These are phyloP conservation scores for Petrea volubilis DNA, from an alignment of 257 asterid species.

Conservation along the genomic window DNA sequence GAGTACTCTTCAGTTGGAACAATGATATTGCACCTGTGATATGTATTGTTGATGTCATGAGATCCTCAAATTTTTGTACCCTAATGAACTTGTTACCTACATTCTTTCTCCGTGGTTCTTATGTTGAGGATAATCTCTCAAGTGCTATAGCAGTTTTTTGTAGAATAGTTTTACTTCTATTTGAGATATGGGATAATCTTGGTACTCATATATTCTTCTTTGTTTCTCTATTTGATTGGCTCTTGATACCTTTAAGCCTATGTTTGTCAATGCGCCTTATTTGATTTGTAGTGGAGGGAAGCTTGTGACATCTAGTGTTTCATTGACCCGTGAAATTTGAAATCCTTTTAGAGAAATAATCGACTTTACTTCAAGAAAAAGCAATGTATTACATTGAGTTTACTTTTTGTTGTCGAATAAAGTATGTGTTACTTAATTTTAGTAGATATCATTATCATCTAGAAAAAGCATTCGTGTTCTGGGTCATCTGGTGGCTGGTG, in stretches of 20 bases:
- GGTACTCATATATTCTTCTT: background rate
- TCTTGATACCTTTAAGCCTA: background rate
- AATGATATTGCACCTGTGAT: background rate
- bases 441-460: too few relatives aligned
- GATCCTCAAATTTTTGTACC: conserved; percentile 1
- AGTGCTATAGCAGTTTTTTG: background rate
- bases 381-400: background rate
- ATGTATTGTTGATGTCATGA: background rate
- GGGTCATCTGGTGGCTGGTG: background rate
- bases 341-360: background rate
- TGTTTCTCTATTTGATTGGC: background rate
- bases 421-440: too few relatives aligned
- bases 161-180: background rate
- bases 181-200: background rate
- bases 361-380: background rate
- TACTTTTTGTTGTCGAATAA: too few relatives aligned
- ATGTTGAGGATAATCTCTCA: background rate
- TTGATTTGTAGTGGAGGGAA: background rate
- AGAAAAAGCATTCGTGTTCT: too few relatives aligned
- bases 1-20: conserved; percentile 27
- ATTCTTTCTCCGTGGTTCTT: conserved; percentile 8
- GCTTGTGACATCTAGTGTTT: background rate
- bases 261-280: background rate
- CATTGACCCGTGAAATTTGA: background rate
- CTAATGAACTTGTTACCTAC: conserved; percentile 1